Base-by-base conservation (phyloP, 805 yeast species). In the Candida jianshihensis region DNA sequence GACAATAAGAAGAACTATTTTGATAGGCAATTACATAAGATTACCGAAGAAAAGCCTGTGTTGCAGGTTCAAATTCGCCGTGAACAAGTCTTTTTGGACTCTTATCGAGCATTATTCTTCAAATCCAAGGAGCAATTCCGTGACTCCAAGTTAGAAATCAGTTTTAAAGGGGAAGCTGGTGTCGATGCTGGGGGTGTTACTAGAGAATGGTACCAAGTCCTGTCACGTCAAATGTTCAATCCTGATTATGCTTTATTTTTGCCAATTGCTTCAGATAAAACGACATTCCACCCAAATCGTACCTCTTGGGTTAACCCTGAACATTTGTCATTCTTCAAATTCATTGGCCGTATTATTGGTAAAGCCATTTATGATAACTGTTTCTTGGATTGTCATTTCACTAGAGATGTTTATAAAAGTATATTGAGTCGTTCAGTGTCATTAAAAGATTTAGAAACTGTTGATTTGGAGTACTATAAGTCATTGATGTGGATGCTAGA, bases 161-260 rank as follows among this genome's bases (percentile, higher is more conserved):
- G 72, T n/a, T 92, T 92, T 64, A 78, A 78, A 43, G 96, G 95
- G 2, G 99, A 92, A 59, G 82, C 82, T 37, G 99, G 97, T 47
- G 85, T 92, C 33, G 99, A 92, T 67, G 98, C 96, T 4, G 99
- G 99, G 47, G 99, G 99, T 28, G 80, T 92, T 13, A 85, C 97
- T 0, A 70, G 99, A 52, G 99, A 92, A 57, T 92, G 98, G 98
- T 89, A 81, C 53, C 97, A 89, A 56, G 95, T 89, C 5, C 61
- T 92, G 32, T 79, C 96, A 0, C 70, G 96, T 43, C 97, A 90
- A 56, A 89, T 92, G 86, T 87, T 92, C 63, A 88, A 90, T 55
- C 94, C 97, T 0, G 95, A 87, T 51, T 88, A 88, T 62, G 97
- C 96, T 0, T 63, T 92, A 43, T 92, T 90, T 56, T 68, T 82